Percentiles rank a stretch among this genome's conserved stretches.
Evolutionary conservation across 2,329 filamentous ascomycete species (phyloP).

Genomic region (Fragosphaeria purpurea): DNA sequence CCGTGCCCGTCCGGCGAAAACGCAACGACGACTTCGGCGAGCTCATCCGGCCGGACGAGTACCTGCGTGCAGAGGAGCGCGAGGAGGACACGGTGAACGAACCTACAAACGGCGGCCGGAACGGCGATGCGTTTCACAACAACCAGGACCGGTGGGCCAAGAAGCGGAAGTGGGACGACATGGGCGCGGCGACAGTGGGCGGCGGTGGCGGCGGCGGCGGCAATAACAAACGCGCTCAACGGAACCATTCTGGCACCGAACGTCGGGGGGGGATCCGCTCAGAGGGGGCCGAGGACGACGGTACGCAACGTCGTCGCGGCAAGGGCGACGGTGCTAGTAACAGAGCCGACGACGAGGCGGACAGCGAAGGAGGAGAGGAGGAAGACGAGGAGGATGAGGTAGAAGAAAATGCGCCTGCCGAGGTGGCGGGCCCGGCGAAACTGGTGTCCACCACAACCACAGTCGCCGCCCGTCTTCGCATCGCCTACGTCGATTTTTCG

Average conservation of each 20-base stretch:
- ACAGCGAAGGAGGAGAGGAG: constrained; percentile 23
- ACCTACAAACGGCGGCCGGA: constrained; percentile 35
- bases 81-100: constrained; percentile 55
- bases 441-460: constrained; percentile 54
- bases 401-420: constrained; percentile 48
- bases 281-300: background rate
- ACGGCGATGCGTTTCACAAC: constrained; percentile 31
- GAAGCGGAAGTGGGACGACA: constrained; percentile 89
- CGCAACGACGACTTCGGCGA: constrained; percentile 89
- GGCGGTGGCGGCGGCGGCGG: background rate
- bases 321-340: background rate
- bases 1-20: constrained; percentile 68
- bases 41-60: constrained; percentile 86
- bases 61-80: constrained; percentile 82
- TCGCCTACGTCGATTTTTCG: constrained; percentile 85
- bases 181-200: constrained; percentile 24
- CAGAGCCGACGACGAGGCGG: background rate
- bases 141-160: constrained; percentile 63
- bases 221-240: constrained; percentile 45
- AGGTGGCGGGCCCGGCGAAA: constrained; percentile 62
- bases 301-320: background rate
- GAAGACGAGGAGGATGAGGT: constrained; percentile 35
- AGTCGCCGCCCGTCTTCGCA: constrained; percentile 59
- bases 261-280: constrained; percentile 12
- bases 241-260: constrained; percentile 27